Percentiles rank a stretch among this genome's conserved stretches.
These are phyloP conservation scores for Dactylella cylindrospora DNA, from an alignment of 2,329 filamentous ascomycete species.

Conservation along the genomic window DNA sequence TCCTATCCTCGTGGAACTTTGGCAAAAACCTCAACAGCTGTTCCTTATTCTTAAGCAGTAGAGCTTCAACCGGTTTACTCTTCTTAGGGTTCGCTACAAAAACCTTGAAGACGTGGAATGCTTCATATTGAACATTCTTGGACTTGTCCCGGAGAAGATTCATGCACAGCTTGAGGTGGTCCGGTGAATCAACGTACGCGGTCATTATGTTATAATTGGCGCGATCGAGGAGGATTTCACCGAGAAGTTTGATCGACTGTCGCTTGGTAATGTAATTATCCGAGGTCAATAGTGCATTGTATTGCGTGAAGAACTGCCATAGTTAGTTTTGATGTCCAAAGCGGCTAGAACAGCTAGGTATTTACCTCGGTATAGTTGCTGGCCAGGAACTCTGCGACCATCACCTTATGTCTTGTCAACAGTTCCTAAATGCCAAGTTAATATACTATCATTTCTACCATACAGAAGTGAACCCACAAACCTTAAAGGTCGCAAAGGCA, in stretches of 20 bases:
- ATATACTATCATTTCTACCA: conserved; percentile 37
- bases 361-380: conserved; percentile 73
- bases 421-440: conserved; percentile 66
- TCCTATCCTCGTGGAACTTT: conserved; percentile 89
- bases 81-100: conserved; percentile 99
- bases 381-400: conserved; percentile 83
- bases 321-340: neutral
- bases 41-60: conserved; percentile 93
- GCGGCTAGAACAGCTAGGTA: neutral
- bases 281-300: conserved; percentile 83
- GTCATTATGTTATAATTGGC: conserved; percentile 99
- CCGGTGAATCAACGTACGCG: conserved; percentile 88
- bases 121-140: conserved; percentile 99
- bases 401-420: conserved; percentile 86
- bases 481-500: conserved; percentile 94
- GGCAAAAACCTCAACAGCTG: conserved; percentile 85
- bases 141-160: conserved; percentile 91
- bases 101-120: conserved; percentile 99
- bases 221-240: conserved; percentile 88
- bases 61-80: conserved; percentile 90
- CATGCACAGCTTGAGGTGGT: conserved; percentile 98
- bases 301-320: conserved; percentile 78
- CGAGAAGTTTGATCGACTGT: conserved; percentile 94
- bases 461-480: conserved; percentile 51
- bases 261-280: conserved; percentile 97